Percentiles rank a stretch among this genome's conserved stretches.
Evolutionary conservation across 768 basidiomycete genomes (phyloP).

Genomic region (Tricholomella constricta): DNA sequence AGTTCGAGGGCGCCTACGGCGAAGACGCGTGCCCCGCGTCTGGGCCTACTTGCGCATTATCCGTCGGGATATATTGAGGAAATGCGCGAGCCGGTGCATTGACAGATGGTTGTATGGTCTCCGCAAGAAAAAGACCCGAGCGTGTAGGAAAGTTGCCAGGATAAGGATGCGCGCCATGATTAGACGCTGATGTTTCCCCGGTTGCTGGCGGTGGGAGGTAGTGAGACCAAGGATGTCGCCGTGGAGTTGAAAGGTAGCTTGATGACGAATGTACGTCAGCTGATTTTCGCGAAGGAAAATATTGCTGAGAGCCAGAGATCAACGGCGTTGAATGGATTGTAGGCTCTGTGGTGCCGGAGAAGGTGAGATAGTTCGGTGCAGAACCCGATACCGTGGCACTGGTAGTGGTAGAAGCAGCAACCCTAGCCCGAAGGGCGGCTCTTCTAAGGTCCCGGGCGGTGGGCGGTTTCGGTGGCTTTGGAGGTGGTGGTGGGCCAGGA

Average conservation of each 20-base stretch:
- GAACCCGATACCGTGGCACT: neutral
- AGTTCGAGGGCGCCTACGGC: neutral
- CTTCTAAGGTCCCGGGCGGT: slow-evolving; percentile 10
- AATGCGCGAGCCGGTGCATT: neutral
- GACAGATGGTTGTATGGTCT: neutral
- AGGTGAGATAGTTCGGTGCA: neutral
- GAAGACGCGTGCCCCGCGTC: neutral
- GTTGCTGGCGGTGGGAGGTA: neutral
- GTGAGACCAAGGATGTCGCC: neutral
- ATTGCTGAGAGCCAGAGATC: neutral
- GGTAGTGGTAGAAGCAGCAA: neutral
- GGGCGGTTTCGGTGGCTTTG: slow-evolving; percentile 31
- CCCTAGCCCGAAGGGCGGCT: neutral
- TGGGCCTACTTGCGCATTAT: neutral
- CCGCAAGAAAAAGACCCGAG: neutral
- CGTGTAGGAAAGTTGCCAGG: neutral
- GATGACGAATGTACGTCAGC: neutral
- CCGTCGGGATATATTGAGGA: neutral
- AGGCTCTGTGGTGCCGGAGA: neutral
- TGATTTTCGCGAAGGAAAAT: neutral
- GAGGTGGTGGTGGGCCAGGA: slow-evolving; percentile 66
- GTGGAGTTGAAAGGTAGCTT: neutral
- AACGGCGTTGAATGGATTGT: neutral
- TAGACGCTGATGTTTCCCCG: neutral
- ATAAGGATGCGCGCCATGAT: neutral